phyloP scores from a whole-genome alignment of 2,329 filamentous ascomycete species.

The Aspergillus latus region DNA sequence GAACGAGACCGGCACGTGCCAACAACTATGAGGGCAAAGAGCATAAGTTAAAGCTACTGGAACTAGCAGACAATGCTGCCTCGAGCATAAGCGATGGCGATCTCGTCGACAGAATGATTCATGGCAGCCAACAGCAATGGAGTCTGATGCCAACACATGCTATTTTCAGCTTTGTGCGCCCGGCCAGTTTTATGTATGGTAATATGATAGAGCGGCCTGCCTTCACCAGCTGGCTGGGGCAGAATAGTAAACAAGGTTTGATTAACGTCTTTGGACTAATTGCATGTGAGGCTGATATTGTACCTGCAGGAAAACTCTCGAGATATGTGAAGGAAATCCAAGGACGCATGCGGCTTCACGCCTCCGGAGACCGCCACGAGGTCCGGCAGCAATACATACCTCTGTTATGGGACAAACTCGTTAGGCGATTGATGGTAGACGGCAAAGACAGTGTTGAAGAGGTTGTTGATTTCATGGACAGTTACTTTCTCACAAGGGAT shows the following conservation, averaged over 20 bases:
- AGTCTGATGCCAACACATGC: slow-evolving; percentile 96
- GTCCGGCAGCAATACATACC: slow-evolving; percentile 93
- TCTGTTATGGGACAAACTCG: slow-evolving; percentile 76
- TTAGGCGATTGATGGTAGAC: slow-evolving; percentile 71
- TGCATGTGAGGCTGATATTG: slow-evolving; percentile 8
- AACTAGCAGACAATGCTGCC: slow-evolving; percentile 82
- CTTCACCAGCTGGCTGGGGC: slow-evolving; percentile 92
- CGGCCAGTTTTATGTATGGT: slow-evolving; percentile 82
- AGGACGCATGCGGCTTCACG: slow-evolving; percentile 89
- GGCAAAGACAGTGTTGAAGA: slow-evolving; percentile 79
- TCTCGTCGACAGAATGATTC: slow-evolving; percentile 95
- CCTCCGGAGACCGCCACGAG: slow-evolving; percentile 89
- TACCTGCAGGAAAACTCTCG: slow-evolving; percentile 58
- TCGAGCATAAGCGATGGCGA: slow-evolving; percentile 98
- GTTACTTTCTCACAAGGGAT: slow-evolving; percentile 90
- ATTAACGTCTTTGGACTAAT: not conserved
- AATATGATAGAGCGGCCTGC: slow-evolving; percentile 67
- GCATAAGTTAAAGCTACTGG: slow-evolving; percentile 75
- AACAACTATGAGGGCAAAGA: slow-evolving; percentile 65
- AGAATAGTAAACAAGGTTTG: slow-evolving; percentile 83
- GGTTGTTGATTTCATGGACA: slow-evolving; percentile 94
- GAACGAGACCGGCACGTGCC: slow-evolving; percentile 70
- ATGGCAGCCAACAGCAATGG: slow-evolving; percentile 97
- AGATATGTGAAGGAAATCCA: slow-evolving; percentile 91
- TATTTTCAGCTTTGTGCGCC: slow-evolving; percentile 89